Percentiles rank a stretch among this genome's conserved stretches.
Conservation (phyloP, 2,329 filamentous ascomycete genomes). For the Xylaria sp. region DNA sequence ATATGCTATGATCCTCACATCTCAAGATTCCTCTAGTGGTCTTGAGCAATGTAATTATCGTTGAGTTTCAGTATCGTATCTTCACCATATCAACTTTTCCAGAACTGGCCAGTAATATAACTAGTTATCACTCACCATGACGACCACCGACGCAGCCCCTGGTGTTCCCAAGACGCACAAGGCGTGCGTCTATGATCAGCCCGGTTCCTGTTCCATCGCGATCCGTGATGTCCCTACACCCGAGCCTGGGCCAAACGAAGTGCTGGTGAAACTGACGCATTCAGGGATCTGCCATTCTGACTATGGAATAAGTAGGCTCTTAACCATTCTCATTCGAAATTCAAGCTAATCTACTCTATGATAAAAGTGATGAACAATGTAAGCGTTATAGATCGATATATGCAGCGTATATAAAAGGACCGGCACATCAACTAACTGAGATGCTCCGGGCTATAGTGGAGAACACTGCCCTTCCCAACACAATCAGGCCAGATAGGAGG, state of each 20-base stretch:
- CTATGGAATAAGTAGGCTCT: slow-evolving; percentile 32
- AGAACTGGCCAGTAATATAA: background rate
- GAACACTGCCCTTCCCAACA: slow-evolving; percentile 19
- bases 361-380: slow-evolving; percentile 36
- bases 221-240: slow-evolving; percentile 34
- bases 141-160: background rate
- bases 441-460: slow-evolving; percentile 20
- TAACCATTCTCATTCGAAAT: background rate
- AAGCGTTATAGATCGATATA: background rate
- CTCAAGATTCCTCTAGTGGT: background rate
- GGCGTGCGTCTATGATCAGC: slow-evolving; percentile 36
- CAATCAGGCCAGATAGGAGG: slow-evolving; percentile 34
- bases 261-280: slow-evolving; percentile 38
- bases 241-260: slow-evolving; percentile 34
- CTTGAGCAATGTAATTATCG: background rate
- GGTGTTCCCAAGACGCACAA: slow-evolving; percentile 35
- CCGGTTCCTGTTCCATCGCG: slow-evolving; percentile 33
- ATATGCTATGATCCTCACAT: background rate
- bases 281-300: slow-evolving; percentile 39
- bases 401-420: background rate
- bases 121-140: slow-evolving; percentile 4
- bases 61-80: background rate
- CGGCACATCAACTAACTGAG: background rate
- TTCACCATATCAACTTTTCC: background rate
- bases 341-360: slow-evolving; percentile 2